phyloP scores from a whole-genome alignment of 164 flowering plant species.

The Liquidambar formosana region DNA sequence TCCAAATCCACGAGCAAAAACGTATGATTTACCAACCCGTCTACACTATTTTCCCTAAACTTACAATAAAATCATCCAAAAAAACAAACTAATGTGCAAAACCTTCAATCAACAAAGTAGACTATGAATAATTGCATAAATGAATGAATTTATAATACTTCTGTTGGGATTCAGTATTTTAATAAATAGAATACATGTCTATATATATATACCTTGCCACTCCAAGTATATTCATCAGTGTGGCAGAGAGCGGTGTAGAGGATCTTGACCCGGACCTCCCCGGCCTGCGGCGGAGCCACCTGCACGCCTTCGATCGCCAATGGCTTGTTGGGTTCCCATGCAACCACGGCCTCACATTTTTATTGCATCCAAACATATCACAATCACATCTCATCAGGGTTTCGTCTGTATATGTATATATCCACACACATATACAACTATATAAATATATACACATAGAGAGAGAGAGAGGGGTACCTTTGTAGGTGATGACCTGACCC shows the following conservation, averaged over 20 bases:
- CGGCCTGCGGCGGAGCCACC: constrained; percentile 7
- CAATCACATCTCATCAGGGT: background rate
- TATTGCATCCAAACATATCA: constrained; percentile 5
- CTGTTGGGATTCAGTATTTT: too few species aligned
- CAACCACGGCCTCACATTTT: constrained; percentile 79
- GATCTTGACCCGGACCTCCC: constrained; percentile 48
- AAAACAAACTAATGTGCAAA: too few species aligned
- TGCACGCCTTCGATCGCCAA: constrained; percentile 58
- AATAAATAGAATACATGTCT: too few species aligned
- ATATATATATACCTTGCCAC: constrained; percentile 75
- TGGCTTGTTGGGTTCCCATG: constrained; percentile 93
- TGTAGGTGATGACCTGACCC: constrained; percentile 97
- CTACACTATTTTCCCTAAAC: too few species aligned
- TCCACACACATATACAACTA: background rate
- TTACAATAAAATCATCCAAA: too few species aligned
- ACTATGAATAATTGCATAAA: too few species aligned
- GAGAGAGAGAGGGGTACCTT: constrained; percentile 50
- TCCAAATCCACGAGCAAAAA: background rate
- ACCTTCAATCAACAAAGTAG: too few species aligned
- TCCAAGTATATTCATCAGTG: constrained; percentile 97
- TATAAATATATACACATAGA: constrained; percentile 5
- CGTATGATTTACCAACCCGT: too few species aligned
- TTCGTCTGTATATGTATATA: background rate
- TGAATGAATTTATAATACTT: too few species aligned
- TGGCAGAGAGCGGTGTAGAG: constrained; percentile 95